These are phyloP conservation scores for Colletotrichum graminicola DNA, from an alignment of 2,329 filamentous ascomycete species.

Conservation along the genomic window DNA sequence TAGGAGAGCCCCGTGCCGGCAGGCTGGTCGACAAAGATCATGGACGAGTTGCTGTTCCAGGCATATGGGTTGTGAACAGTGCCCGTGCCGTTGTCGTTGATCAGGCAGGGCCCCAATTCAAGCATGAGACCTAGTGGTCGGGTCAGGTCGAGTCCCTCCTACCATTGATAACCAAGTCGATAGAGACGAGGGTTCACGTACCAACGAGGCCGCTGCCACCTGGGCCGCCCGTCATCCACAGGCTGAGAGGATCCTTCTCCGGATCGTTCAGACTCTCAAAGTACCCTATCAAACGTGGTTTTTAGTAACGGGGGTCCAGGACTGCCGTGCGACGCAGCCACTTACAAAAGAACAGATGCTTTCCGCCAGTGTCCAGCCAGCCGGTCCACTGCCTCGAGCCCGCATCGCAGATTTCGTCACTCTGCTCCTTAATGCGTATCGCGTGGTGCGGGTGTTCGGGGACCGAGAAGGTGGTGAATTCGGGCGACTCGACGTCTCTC, in stretches of 20 bases:
- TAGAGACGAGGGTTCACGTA: neutral
- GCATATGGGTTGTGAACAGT: constrained; percentile 41
- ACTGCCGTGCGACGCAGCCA: neutral
- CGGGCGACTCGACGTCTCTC: constrained; percentile 23
- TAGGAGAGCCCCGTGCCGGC: constrained; percentile 72
- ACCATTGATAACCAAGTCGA: neutral
- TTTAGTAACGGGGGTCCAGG: too few relatives aligned
- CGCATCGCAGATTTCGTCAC: constrained; percentile 45
- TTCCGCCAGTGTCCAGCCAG: constrained; percentile 46
- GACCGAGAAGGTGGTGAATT: constrained; percentile 28
- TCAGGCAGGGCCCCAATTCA: constrained; percentile 42
- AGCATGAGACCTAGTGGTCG: constrained; percentile 28
- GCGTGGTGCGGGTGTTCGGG: constrained; percentile 43
- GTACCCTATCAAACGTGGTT: constrained; percentile 42
- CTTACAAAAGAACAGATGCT: constrained; percentile 44
- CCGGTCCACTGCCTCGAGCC: constrained; percentile 48
- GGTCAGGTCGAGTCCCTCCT: neutral
- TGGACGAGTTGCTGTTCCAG: constrained; percentile 45
- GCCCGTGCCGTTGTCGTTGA: constrained; percentile 33
- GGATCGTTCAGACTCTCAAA: constrained; percentile 48
- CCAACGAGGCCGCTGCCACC: constrained; percentile 67
- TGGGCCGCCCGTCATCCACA: constrained; percentile 72
- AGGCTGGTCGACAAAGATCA: constrained; percentile 63
- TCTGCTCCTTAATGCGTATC: constrained; percentile 47
- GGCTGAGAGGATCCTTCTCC: constrained; percentile 56